phyloP scores from a whole-genome alignment of 2,329 filamentous ascomycete genomes.

The Botrytis galanthina region DNA sequence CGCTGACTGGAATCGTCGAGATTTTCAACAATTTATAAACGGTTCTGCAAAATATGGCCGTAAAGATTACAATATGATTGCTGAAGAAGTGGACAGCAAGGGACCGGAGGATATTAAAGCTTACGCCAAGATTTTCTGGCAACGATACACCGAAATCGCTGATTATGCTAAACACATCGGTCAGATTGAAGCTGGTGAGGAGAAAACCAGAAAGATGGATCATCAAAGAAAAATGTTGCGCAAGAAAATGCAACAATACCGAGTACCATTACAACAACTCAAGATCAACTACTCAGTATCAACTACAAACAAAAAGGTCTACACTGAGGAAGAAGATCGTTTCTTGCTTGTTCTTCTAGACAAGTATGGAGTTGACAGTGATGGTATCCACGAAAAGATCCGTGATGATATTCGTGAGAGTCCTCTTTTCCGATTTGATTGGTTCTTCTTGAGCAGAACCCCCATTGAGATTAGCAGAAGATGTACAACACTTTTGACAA shows the following conservation, averaged over 20 bases:
- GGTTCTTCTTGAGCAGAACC: conserved; percentile 97
- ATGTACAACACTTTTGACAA: conserved; percentile 91
- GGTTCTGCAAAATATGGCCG: conserved; percentile 91
- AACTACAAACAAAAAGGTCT: conserved; percentile 99
- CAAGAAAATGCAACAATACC: conserved; percentile 94
- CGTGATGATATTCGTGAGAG: conserved; percentile 96
- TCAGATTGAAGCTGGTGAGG: conserved; percentile 89
- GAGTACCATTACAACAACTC: conserved; percentile 95
- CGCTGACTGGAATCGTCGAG: conserved; percentile 90
- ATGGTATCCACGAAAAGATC: conserved; percentile 87
- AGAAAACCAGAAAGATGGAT: conserved; percentile 82
- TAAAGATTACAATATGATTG: conserved; percentile 78
- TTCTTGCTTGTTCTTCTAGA: conserved; percentile 94
- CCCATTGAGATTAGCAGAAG: conserved; percentile 88
- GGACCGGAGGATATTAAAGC: conserved; percentile 77
- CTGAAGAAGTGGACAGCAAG: conserved; percentile 90
- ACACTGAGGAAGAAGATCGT: conserved; percentile 96
- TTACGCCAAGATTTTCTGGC: conserved; percentile 96
- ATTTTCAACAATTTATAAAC: conserved; percentile 98
- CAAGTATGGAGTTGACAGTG: conserved; percentile 86
- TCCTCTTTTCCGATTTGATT: conserved; percentile 95
- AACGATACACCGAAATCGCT: conserved; percentile 83
- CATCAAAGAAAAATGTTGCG: conserved; percentile 90
- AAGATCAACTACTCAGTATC: conserved; percentile 99
- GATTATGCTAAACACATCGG: conserved; percentile 88